Evolutionary conservation across 768 basidiomycete species (phyloP), one percentile per base, ranked within the genome.

Genomic region (Serendipita indica): DNA sequence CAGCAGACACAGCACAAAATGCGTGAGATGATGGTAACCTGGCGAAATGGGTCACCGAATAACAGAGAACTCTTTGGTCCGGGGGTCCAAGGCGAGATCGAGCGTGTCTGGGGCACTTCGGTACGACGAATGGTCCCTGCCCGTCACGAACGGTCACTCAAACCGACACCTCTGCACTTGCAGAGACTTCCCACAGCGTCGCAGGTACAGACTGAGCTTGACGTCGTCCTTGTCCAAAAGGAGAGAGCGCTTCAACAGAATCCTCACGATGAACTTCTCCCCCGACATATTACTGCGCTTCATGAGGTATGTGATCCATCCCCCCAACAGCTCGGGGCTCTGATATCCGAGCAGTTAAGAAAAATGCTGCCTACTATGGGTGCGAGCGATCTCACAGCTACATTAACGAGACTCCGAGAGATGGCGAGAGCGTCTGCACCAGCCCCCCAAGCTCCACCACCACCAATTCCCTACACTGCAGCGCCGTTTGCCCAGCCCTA

Each of bases 21-120:
- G 89, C 90, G 94, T 68, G 96, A 99, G 70, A 91, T 99, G 83
- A 79, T 98, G 13, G 71, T 88, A 28, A 94, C 96, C 3, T 99
- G 96, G 96, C 78, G 92, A 37, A 85, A 82, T 22, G 91, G 89
- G 14, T 83, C 86, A 13, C 85, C 88, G 2, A 77, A 75, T 33
- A 80, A 87, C 33, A 80, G 80, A 57, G 88, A 93, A 67, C 75
- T 99, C 1, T 99, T 98, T 67, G 87, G 91, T 39, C 71, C 79
- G 28, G 79, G 79, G 2, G 78, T 87, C 18, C 92, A 97, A 68
- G 72, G 81, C 39, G 79, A 82, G 14, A 86, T 98, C 62, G 96
- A 98, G 69, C 77, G 82, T 18, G 79, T 90, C 32, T 90, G 88
- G 85, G 83, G 82, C 28, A 61, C 58, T 46, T 61, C 65, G 28